Evolutionary conservation across 306 rosid genomes (phyloP).

Genomic region (Sindora glabra): DNA sequence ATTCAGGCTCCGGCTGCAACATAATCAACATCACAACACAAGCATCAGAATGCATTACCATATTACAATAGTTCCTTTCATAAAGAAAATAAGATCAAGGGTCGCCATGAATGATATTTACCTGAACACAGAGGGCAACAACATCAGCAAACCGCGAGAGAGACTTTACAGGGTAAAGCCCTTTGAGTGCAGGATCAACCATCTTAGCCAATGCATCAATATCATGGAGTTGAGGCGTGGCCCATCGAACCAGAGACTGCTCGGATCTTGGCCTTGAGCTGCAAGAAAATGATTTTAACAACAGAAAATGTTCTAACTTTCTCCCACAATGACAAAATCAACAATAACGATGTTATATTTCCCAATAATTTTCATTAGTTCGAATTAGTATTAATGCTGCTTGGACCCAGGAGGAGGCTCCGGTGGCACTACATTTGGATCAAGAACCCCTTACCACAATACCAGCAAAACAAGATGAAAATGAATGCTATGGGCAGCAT

Average conservation of each 20-base stretch:
- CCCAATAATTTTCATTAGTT: background rate
- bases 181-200: conserved; percentile 90
- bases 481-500: too few relatives aligned
- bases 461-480: too few relatives aligned
- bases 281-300: conserved; percentile 19
- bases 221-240: conserved; percentile 97
- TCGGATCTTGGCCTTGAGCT: conserved; percentile 82
- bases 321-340: background rate
- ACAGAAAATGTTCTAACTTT: background rate
- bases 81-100: too few relatives aligned
- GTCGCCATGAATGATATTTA: too few relatives aligned
- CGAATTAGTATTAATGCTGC: background rate
- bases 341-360: background rate
- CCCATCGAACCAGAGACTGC: conserved; percentile 96
- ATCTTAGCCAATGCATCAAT: conserved; percentile 90
- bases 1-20: conserved; percentile 92
- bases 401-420: too few relatives aligned
- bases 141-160: conserved; percentile 97
- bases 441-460: too few relatives aligned
- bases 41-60: background rate
- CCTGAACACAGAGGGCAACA: conserved; percentile 96
- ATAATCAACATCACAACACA: conserved; percentile 6
- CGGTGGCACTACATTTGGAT: background rate
- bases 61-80: too few relatives aligned
- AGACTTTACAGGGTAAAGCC: conserved; percentile 89